Evolutionary conservation across 176 grass and related monocot genomes (phyloP).

Genomic region (Bothriochloa decipiens): DNA sequence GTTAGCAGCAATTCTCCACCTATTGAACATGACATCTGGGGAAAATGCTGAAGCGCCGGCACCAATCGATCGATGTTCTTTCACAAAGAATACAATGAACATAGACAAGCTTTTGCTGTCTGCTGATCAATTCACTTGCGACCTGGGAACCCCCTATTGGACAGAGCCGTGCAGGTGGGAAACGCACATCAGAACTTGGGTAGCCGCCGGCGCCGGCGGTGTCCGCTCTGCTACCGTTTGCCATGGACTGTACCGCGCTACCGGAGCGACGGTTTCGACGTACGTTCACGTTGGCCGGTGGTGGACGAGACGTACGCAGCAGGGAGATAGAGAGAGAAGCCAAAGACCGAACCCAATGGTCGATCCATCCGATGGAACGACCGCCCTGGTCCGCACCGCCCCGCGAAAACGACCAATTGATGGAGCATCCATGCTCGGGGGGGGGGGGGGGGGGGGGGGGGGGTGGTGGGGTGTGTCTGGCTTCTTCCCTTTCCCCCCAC

Average conservation of each 20-base stretch:
- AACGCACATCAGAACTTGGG: background rate
- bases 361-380: background rate
- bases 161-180: background rate
- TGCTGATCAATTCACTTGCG: background rate
- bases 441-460: too few relatives aligned
- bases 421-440: background rate
- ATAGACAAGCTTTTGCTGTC: slow-evolving; percentile 9
- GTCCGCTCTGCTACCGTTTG: background rate
- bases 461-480: too few relatives aligned
- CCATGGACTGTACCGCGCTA: background rate
- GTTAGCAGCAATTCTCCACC: background rate
- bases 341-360: background rate
- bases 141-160: background rate
- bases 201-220: background rate
- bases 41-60: background rate
- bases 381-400: slow-evolving; percentile 36
- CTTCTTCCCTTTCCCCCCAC: background rate
- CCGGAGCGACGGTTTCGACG: background rate
- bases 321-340: background rate
- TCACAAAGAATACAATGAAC: background rate
- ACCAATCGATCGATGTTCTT: background rate
- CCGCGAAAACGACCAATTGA: slow-evolving; percentile 33
- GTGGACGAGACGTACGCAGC: background rate
- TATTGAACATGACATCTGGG: background rate
- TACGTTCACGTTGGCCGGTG: slow-evolving; percentile 7